Percentiles rank a stretch among this genome's conserved stretches.
These are phyloP conservation scores for Neopestalotiopsis sp. DNA, from an alignment of 2,329 filamentous ascomycete species.

Conservation along the genomic window DNA sequence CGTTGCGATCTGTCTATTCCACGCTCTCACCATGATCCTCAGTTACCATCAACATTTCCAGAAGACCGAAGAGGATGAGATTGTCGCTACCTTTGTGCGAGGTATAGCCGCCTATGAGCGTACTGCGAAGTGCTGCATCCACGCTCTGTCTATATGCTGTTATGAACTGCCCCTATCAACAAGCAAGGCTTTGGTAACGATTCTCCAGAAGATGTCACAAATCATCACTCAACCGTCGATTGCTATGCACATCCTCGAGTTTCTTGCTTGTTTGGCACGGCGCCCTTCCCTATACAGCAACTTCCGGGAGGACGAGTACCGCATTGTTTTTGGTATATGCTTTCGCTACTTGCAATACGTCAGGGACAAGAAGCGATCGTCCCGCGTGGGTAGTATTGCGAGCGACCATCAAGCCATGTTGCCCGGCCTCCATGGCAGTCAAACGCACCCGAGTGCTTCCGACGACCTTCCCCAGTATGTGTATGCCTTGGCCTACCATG, in stretches of 20 bases:
- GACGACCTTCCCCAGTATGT: constrained; percentile 93
- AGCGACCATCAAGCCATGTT: constrained; percentile 44
- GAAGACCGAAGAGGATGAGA: constrained; percentile 86
- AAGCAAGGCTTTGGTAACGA: constrained; percentile 82
- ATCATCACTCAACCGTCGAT: constrained; percentile 94
- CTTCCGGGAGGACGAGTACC: constrained; percentile 89
- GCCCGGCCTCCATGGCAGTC: constrained; percentile 27
- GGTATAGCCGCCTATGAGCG: constrained; percentile 85
- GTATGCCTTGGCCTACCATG: constrained; percentile 90
- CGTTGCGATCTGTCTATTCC: constrained; percentile 86
- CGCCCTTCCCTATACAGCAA: constrained; percentile 86
- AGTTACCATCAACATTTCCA: constrained; percentile 88
- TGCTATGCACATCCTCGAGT: constrained; percentile 94
- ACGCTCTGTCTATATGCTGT: constrained; percentile 92
- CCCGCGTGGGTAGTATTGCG: constrained; percentile 47
- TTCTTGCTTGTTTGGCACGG: constrained; percentile 86
- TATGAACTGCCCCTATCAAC: constrained; percentile 90
- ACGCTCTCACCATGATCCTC: constrained; percentile 84
- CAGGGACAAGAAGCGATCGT: constrained; percentile 65
- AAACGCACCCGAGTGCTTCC: constrained; percentile 43
- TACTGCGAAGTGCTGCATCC: constrained; percentile 91
- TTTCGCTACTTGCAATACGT: constrained; percentile 93
- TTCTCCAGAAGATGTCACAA: constrained; percentile 91
- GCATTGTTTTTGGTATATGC: constrained; percentile 93
- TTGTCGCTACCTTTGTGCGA: constrained; percentile 84